Evolutionary conservation across 1,139 yeast genomes (phyloP).

Genomic region (Scheffersomyces parashehatae): DNA sequence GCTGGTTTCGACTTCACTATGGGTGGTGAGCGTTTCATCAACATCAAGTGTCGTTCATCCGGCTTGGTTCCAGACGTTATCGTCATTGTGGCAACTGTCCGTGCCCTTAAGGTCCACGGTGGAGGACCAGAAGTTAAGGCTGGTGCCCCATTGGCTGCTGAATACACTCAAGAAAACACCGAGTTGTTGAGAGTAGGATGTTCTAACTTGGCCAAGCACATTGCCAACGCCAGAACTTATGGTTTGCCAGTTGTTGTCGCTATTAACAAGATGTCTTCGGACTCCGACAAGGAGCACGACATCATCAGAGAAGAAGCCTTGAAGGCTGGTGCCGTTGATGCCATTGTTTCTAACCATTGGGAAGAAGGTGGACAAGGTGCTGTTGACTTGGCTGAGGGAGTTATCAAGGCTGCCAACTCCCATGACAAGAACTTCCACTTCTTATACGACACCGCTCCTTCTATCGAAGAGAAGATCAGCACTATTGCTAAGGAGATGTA

Average conservation of each 20-base stretch:
- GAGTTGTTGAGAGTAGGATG: slow-evolving; percentile 85
- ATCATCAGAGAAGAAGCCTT: slow-evolving; percentile 81
- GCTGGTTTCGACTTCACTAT: slow-evolving; percentile 99
- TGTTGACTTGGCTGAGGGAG: slow-evolving; percentile 81
- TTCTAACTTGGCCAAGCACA: slow-evolving; percentile 89
- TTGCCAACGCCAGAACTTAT: slow-evolving; percentile 78
- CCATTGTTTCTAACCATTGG: slow-evolving; percentile 96
- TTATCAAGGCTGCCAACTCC: slow-evolving; percentile 67
- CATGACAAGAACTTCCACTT: slow-evolving; percentile 59
- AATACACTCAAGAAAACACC: slow-evolving; percentile 80
- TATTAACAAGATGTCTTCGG: slow-evolving; percentile 87
- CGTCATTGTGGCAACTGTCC: slow-evolving; percentile 94
- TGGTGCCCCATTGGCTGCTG: slow-evolving; percentile 87
- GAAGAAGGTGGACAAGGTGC: slow-evolving; percentile 98
- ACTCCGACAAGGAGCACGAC: slow-evolving; percentile 79
- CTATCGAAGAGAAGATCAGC: slow-evolving; percentile 82
- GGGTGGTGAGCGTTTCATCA: slow-evolving; percentile 98
- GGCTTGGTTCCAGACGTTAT: slow-evolving; percentile 91
- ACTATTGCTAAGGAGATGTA: slow-evolving; percentile 89
- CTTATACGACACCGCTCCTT: slow-evolving; percentile 68
- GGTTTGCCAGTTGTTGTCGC: slow-evolving; percentile 97
- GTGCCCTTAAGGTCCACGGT: slow-evolving; percentile 97
- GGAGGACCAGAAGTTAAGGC: slow-evolving; percentile 99
- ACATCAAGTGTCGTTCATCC: slow-evolving; percentile 92
- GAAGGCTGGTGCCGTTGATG: slow-evolving; percentile 94